Evolutionary conservation across 768 basidiomycete species (phyloP), one percentile per base, ranked within the genome.

Genomic region (Chalciporus piperatus): DNA sequence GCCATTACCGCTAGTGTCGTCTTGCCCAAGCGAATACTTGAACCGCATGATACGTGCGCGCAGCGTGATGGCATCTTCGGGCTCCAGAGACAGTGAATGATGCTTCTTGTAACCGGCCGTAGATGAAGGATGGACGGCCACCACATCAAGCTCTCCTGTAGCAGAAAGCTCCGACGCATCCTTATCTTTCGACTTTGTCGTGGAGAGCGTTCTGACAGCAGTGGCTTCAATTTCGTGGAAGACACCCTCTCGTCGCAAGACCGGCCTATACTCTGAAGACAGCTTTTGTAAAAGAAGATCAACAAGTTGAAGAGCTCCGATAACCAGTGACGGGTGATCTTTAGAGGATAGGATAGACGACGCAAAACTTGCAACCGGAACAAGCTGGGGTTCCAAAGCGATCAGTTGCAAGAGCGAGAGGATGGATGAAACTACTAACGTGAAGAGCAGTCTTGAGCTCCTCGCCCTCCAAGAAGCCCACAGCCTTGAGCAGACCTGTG

Each of bases 291-390:
- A 74, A 8, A 98, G 82, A 22, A 98, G 74, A 61, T 98, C 97
- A 25, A 97, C 92, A 22, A 99, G 81, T 64, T 98, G 97, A 3
- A 98, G 76, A 3, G 92, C 94, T 33, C 86, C 86, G 35, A 91
- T 86, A 30, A 97, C 88, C 40, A 96, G 79, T 0, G 84, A 80
- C 2, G 89, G 84, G 55, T 95, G 91, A 66, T 99, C 97, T 61
- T 85, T 89, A 0, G 91, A 92, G 0, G 96, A 97, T 32, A 98
- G 70, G 48, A 98, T 92, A 1, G 92, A 92, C 0, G 93, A 94
- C 2, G 95, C 85, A 68, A 98, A 98, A 66, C 92, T 91, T 2
- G 97, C 92, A 44, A 99, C 82, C 11, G 97, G 94, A 6, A 99
- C 96, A 63, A 82, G 85, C 95, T 98, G 17, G 42, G 16, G 25